Evolutionary conservation across 306 rosid species (phyloP), one percentile per base, ranked within the genome.

Genomic region (Alnus rubra): DNA sequence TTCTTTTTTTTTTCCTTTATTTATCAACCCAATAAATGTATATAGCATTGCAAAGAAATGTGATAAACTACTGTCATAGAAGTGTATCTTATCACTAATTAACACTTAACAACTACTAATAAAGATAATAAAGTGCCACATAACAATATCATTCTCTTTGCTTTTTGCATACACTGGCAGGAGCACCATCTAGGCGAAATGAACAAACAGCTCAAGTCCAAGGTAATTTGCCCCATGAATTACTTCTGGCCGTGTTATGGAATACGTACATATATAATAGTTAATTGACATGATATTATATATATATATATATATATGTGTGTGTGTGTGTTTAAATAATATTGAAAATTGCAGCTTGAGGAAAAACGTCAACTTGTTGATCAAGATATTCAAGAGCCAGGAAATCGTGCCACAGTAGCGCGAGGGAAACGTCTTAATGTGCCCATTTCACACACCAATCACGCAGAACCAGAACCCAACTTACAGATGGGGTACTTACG

Each of bases 141-240:
- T 23, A 23, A 23, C 28, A 23, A 45, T 9, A 19, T 14, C 45
- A 69, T 69, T 42, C 47, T 47, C 69, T 31, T 5, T 63, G 69
- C 10, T 63, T 63, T 62, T 33, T 31, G 44, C 19, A 14, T 33
- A 33, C 69, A 52, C 42, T 79, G 53, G 68, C 85, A 92, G 98
- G 94, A 80, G 76, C 82, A 75, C 5, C 80, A 81, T 11, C 85
- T 81, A 71, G 84, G 68, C 79, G 91, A 90, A 78, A 60, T 78
- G 11, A 86, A 91, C 80, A 85, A 83, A 42, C 73, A 89, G 51
- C 89, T 94, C 75, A 73, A 79, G 65, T 83, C 85, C 12, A 85
- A 94, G 98, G 98, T 23, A 23, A 23, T 92, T 78, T 73, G 39
- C 12, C 37, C 37, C 2, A 33, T 68, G 64, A 30, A 60, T 71